Percentiles rank a stretch among this genome's conserved stretches.
phyloP scores from a whole-genome alignment of 192 early-diverging fungal species.

The Gamsiella multidivaricata region DNA sequence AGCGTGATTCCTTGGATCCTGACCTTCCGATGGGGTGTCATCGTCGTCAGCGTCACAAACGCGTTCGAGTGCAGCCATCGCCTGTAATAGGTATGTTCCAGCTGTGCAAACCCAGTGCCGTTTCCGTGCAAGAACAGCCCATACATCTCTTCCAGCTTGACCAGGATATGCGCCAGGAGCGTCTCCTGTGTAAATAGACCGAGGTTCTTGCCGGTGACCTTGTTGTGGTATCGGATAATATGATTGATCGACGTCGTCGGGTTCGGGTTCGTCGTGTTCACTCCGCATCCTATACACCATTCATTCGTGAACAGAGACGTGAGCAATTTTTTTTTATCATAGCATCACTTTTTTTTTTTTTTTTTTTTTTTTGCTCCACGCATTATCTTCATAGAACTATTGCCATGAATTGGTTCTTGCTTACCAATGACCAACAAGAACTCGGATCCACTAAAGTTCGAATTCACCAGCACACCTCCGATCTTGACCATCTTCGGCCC shows the following conservation, averaged over 20 bases:
- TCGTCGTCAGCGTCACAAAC: conserved; percentile 34
- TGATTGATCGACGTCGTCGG: conserved; percentile 92
- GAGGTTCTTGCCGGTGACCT: conserved; percentile 57
- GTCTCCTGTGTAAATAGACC: conserved; percentile 74
- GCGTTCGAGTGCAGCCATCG: conserved; percentile 87
- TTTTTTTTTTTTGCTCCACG: neutral
- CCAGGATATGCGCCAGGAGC: conserved; percentile 71
- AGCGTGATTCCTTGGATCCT: conserved; percentile 82
- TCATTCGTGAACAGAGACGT: neutral
- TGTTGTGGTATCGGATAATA: conserved; percentile 73
- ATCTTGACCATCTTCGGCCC: conserved; percentile 74
- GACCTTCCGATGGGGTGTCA: conserved; percentile 54
- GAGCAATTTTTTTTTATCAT: neutral
- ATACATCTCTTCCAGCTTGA: conserved; percentile 84
- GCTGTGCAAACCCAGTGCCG: conserved; percentile 71
- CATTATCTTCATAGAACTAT: neutral
- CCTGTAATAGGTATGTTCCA: conserved; percentile 83
- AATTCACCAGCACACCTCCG: conserved; percentile 91
- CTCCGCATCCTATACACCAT: conserved; percentile 73
- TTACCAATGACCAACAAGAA: conserved; percentile 89
- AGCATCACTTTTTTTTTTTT: neutral
- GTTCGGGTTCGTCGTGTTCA: conserved; percentile 86
- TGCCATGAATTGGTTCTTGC: neutral
- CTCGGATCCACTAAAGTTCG: conserved; percentile 73
- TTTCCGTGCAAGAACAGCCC: conserved; percentile 69